These are phyloP conservation scores for Eimeria brunetti DNA, from an alignment of 169 alveolate species.

Conservation along the genomic window DNA sequence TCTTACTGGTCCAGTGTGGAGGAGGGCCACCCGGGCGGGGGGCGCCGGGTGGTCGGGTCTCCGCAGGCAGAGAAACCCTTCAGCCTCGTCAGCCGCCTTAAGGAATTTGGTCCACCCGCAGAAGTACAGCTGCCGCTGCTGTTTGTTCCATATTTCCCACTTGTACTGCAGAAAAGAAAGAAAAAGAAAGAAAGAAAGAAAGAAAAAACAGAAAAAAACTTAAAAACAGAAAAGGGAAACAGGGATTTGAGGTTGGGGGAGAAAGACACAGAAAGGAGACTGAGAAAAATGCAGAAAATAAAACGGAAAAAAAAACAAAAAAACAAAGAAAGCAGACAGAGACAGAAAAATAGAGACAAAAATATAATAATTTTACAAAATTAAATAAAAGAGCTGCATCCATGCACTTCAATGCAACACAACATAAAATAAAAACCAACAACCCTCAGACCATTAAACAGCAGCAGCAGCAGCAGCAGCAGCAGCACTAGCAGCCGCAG, in stretches of 20 bases:
- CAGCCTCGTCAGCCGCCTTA: conserved; percentile 37
- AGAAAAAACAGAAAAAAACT: neutral
- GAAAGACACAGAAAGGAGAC: too few species aligned
- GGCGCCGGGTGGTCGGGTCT: neutral
- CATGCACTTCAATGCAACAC: neutral
- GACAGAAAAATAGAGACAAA: neutral
- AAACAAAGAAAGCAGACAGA: neutral
- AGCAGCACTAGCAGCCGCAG: conserved; percentile 13
- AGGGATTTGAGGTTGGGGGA: too few species aligned
- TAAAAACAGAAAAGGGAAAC: too few species aligned
- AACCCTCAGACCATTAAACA: neutral
- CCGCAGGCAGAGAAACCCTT: neutral
- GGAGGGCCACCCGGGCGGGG: neutral
- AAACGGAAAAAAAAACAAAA: too few species aligned
- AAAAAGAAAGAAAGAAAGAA: neutral
- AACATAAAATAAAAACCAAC: neutral
- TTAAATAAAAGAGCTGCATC: too few species aligned
- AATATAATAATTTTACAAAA: neutral
- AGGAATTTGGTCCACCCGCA: conserved; percentile 28
- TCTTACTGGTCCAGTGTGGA: conserved; percentile 47
- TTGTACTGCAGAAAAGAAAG: conserved; percentile 19
- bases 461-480: neutral
- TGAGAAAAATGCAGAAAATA: too few species aligned
- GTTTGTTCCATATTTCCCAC: conserved; percentile 37
- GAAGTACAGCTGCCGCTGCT: conserved; percentile 16